Evolutionary conservation across 371 early-diverging fungal species (phyloP).

Genomic region (Actinomortierella ambigua): DNA sequence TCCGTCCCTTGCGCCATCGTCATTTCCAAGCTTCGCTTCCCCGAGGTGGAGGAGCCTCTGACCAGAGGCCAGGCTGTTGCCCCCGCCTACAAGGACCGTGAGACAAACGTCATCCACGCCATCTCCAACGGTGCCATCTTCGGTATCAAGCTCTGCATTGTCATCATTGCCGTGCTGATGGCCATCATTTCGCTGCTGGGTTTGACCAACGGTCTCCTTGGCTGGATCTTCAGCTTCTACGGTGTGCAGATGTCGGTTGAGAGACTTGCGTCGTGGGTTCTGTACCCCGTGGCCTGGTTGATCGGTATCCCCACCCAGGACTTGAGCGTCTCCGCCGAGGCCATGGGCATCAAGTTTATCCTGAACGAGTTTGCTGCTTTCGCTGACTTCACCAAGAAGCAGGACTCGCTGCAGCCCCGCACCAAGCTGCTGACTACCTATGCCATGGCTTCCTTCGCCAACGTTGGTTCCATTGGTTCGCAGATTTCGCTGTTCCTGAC

Average conservation of each 20-base stretch:
- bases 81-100: slow-evolving; percentile 66
- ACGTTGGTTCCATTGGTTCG: slow-evolving; percentile 87
- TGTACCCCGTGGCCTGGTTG: slow-evolving; percentile 83
- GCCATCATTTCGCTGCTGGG: slow-evolving; percentile 76
- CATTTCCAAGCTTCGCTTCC: slow-evolving; percentile 85
- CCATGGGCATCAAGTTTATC: slow-evolving; percentile 88
- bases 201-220: slow-evolving; percentile 72
- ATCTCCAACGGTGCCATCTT: slow-evolving; percentile 86
- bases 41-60: slow-evolving; percentile 81
- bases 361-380: slow-evolving; percentile 94
- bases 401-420: slow-evolving; percentile 48
- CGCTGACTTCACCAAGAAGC: slow-evolving; percentile 48
- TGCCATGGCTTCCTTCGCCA: slow-evolving; percentile 91
- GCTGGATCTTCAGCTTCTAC: slow-evolving; percentile 79
- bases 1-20: slow-evolving; percentile 89
- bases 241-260: slow-evolving; percentile 70
- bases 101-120: slow-evolving; percentile 83
- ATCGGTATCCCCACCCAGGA: slow-evolving; percentile 77
- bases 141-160: slow-evolving; percentile 77
- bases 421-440: slow-evolving; percentile 68
- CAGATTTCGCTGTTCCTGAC: slow-evolving; percentile 83
- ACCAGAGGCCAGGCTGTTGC: slow-evolving; percentile 69
- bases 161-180: slow-evolving; percentile 80
- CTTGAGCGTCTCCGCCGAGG: slow-evolving; percentile 66
- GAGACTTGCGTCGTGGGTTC: slow-evolving; percentile 76